Evolutionary conservation across 441 rosid species (phyloP).

Genomic region (Viola pubescens): DNA sequence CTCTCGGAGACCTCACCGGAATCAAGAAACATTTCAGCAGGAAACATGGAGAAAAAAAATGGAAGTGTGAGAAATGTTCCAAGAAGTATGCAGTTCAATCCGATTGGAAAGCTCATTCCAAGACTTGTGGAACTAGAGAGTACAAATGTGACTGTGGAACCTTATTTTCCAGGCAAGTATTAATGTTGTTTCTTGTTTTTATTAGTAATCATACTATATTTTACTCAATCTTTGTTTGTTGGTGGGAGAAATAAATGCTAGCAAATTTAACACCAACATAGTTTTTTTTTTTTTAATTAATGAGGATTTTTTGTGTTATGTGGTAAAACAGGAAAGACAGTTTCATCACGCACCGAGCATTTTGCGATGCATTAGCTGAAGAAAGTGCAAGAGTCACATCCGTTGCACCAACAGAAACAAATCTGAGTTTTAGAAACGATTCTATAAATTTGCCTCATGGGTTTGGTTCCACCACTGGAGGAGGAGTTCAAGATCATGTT

Average conservation of each 20-base stretch:
- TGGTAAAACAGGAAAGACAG: slow-evolving; percentile 52
- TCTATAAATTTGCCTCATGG: slow-evolving; percentile 43
- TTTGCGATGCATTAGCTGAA: slow-evolving; percentile 60
- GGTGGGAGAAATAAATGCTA: slow-evolving; percentile 39
- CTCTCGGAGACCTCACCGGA: slow-evolving; percentile 74
- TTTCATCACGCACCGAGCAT: slow-evolving; percentile 61
- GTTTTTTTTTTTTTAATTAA: background rate
- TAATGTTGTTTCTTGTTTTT: no score
- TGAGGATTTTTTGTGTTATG: background rate
- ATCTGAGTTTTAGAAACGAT: slow-evolving; percentile 32
- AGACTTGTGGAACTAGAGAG: slow-evolving; percentile 62
- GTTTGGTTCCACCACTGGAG: slow-evolving; percentile 18
- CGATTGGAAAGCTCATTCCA: slow-evolving; percentile 72
- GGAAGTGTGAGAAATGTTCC: slow-evolving; percentile 67
- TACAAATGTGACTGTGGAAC: slow-evolving; percentile 68
- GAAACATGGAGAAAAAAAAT: slow-evolving; percentile 69
- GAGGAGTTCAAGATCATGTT: slow-evolving; percentile 39
- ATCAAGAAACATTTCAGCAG: slow-evolving; percentile 63
- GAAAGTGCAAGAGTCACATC: slow-evolving; percentile 48
- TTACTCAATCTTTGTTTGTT: slow-evolving; percentile 15
- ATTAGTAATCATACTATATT: no score
- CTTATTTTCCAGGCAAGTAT: slow-evolving; percentile 48
- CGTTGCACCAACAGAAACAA: slow-evolving; percentile 17
- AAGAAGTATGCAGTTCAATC: slow-evolving; percentile 72
- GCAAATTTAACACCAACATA: background rate